These are phyloP conservation scores for Secale cereale DNA, from an alignment of 176 grass and related monocot genomes.

Conservation along the genomic window DNA sequence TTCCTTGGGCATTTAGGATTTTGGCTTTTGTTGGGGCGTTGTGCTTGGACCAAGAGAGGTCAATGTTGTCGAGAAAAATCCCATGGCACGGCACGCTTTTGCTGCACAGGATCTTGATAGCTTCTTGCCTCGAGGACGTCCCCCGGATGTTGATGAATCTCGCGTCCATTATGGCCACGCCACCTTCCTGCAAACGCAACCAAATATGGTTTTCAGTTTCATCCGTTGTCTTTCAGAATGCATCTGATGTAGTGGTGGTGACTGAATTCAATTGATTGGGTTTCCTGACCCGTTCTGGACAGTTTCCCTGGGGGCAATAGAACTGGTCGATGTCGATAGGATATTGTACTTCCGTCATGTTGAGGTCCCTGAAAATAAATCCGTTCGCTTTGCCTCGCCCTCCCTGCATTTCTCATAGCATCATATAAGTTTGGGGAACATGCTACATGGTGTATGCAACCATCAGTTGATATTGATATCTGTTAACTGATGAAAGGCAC, in stretches of 20 bases:
- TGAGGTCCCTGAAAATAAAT: constrained; percentile 46
- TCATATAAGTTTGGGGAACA: background rate
- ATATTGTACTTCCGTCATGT: constrained; percentile 37
- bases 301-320: constrained; percentile 40
- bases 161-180: too few relatives aligned
- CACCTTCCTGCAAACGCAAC: too few relatives aligned
- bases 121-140: too few relatives aligned
- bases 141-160: too few relatives aligned
- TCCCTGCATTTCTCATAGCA: constrained; percentile 43
- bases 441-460: background rate
- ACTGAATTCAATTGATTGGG: background rate
- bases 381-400: constrained; percentile 42
- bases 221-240: background rate
- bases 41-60: too few relatives aligned
- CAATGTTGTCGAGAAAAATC: too few relatives aligned
- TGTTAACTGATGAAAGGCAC: background rate
- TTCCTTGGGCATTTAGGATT: too few relatives aligned
- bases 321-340: constrained; percentile 67
- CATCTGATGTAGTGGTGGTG: background rate
- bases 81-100: too few relatives aligned
- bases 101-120: too few relatives aligned
- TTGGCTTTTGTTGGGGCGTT: too few relatives aligned
- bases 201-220: background rate
- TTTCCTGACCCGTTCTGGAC: constrained; percentile 21
- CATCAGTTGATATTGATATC: background rate